Conservation (phyloP, 257 asterid species). For the Ehretia macrophylla region DNA sequence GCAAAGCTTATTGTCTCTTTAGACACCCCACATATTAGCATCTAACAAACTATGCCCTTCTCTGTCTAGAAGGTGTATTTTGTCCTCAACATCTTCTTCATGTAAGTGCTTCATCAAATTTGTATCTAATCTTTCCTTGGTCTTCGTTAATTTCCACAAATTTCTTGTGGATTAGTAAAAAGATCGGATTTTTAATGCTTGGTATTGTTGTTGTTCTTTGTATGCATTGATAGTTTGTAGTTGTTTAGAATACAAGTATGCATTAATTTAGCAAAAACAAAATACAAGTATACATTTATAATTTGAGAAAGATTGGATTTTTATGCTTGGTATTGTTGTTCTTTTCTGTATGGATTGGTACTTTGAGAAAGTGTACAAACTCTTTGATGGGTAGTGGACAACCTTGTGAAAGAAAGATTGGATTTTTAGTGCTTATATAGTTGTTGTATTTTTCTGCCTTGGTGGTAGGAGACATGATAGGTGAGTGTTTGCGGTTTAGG, state of each 20-base stretch:
- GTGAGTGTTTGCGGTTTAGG: too few relatives aligned
- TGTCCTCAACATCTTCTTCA: not conserved
- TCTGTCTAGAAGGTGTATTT: not conserved
- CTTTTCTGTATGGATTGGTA: too few relatives aligned
- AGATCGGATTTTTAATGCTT: not conserved
- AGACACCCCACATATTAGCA: conserved; percentile 2
- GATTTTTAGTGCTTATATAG: not conserved
- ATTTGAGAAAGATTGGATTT: too few relatives aligned
- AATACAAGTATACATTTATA: too few relatives aligned
- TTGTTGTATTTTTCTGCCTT: too few relatives aligned
- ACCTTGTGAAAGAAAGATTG: not conserved
- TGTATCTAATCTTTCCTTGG: not conserved
- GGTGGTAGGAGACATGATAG: too few relatives aligned
- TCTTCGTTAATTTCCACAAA: not conserved
- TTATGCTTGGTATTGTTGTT: not conserved
- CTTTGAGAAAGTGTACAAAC: too few relatives aligned
- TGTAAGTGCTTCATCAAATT: not conserved
- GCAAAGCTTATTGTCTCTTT: not conserved
- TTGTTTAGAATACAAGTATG: too few relatives aligned
- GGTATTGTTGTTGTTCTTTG: not conserved
- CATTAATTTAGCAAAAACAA: too few relatives aligned
- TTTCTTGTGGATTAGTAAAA: too few relatives aligned
- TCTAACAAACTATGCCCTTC: conserved; percentile 1
- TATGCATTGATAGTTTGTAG: not conserved
- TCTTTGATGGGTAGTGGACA: not conserved